These are phyloP conservation scores for Myrmaecium sp. DNA, from an alignment of 2,329 filamentous ascomycete species.

Conservation along the genomic window DNA sequence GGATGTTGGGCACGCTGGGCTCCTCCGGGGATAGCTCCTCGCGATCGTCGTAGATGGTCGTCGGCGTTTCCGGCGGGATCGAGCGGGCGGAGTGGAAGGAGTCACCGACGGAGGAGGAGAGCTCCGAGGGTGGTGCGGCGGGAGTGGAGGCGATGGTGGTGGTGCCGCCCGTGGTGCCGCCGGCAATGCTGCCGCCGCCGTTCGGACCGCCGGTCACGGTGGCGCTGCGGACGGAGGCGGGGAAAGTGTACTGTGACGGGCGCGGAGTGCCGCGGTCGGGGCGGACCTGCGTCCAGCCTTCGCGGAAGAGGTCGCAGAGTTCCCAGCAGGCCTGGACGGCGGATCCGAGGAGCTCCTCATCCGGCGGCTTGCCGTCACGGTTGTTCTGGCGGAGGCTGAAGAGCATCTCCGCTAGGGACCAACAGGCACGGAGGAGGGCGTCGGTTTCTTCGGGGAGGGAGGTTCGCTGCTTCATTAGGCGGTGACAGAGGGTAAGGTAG, in stretches of 20 bases:
- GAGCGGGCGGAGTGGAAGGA: slow-evolving; percentile 28
- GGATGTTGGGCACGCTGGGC: slow-evolving; percentile 68
- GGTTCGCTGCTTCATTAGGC: slow-evolving; percentile 85
- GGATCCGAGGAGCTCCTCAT: slow-evolving; percentile 72
- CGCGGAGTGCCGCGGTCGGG: slow-evolving; percentile 75
- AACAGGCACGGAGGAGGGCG: slow-evolving; percentile 68
- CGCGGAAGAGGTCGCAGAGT: slow-evolving; percentile 78
- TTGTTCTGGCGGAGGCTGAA: slow-evolving; percentile 76
- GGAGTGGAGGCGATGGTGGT: slow-evolving; percentile 1
- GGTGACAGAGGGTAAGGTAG: slow-evolving; percentile 83
- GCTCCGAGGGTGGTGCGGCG: slow-evolving; percentile 15
- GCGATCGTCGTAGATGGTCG: slow-evolving; percentile 88
- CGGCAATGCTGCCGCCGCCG: too few relatives aligned
- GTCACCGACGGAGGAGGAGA: slow-evolving; percentile 28
- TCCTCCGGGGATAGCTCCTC: slow-evolving; percentile 59
- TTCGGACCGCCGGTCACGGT: too few relatives aligned
- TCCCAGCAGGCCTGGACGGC: slow-evolving; percentile 92
- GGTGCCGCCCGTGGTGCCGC: slow-evolving; percentile 1
- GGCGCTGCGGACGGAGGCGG: slow-evolving; percentile 24
- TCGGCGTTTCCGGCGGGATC: slow-evolving; percentile 66
- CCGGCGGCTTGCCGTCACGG: slow-evolving; percentile 52
- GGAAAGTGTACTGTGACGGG: slow-evolving; percentile 61
- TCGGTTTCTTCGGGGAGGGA: slow-evolving; percentile 69
- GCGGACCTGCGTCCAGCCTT: slow-evolving; percentile 78
- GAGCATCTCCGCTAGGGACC: slow-evolving; percentile 81